phyloP scores from a whole-genome alignment of 179 eudicot genomes.

The Corrigiola litoralis region DNA sequence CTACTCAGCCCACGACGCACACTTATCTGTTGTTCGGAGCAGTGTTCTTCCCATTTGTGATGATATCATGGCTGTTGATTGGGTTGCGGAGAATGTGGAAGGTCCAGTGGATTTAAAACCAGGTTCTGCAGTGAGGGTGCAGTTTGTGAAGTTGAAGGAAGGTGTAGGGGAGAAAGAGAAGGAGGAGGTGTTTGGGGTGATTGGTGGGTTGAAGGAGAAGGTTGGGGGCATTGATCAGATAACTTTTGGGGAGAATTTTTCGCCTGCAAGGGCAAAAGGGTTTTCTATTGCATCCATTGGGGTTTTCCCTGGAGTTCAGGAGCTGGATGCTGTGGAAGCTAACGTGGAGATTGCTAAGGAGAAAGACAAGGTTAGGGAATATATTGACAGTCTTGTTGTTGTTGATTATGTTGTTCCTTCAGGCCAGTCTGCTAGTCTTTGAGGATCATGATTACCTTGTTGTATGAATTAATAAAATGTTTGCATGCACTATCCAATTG shows the following conservation, averaged over 20 bases:
- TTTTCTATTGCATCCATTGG: slow-evolving; percentile 61
- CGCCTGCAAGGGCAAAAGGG: slow-evolving; percentile 62
- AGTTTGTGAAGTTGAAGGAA: slow-evolving; percentile 62
- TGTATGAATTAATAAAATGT: not conserved
- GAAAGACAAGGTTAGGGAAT: slow-evolving; percentile 68
- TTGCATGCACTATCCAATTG: not conserved
- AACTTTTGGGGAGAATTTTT: slow-evolving; percentile 63
- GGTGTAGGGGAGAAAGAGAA: slow-evolving; percentile 51
- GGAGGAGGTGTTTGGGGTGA: slow-evolving; percentile 37
- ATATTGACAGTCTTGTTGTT: slow-evolving; percentile 54
- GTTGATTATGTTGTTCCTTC: slow-evolving; percentile 60
- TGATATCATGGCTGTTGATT: slow-evolving; percentile 81
- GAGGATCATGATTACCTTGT: slow-evolving; percentile 1
- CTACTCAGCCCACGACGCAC: slow-evolving; percentile 61
- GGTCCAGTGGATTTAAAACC: slow-evolving; percentile 29
- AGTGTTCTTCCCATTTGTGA: slow-evolving; percentile 54
- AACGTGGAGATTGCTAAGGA: slow-evolving; percentile 34
- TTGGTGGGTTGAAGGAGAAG: slow-evolving; percentile 49
- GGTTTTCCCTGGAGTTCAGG: slow-evolving; percentile 40
- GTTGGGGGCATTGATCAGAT: slow-evolving; percentile 33
- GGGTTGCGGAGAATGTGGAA: slow-evolving; percentile 35
- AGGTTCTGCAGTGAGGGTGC: slow-evolving; percentile 63
- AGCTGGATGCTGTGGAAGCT: slow-evolving; percentile 45
- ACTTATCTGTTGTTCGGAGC: slow-evolving; percentile 45
- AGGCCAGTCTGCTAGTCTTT: slow-evolving; percentile 54